A percentile compares a stretch with the other conserved stretches of the same genome.
phyloP scores from a whole-genome alignment of 177 flowering plant species.

The Vitis hybrid region DNA sequence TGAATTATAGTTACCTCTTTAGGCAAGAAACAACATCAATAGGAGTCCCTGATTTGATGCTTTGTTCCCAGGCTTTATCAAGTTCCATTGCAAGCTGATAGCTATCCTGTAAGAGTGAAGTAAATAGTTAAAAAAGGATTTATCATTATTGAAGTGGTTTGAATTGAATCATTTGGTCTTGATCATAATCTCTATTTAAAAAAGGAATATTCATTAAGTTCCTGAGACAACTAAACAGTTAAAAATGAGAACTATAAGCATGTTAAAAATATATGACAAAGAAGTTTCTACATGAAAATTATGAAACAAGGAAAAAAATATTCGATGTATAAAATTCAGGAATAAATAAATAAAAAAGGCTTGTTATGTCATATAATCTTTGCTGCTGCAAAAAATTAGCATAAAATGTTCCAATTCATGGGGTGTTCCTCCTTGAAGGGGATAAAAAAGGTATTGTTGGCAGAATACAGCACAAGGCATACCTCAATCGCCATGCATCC shows the following conservation, averaged over 20 bases:
- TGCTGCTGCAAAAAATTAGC: neutral
- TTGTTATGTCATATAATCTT: neutral
- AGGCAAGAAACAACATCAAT: conserved; percentile 67
- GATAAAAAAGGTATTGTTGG: neutral
- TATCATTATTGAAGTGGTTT: neutral
- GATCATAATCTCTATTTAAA: neutral
- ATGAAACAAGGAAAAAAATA: too few species aligned
- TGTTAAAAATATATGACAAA: neutral
- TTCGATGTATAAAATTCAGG: too few species aligned
- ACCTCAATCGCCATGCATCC: conserved; percentile 99
- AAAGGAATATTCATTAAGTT: neutral
- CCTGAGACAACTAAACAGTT: neutral
- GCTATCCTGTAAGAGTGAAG: conserved; percentile 57
- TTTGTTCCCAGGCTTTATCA: conserved; percentile 64
- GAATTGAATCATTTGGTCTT: too few species aligned
- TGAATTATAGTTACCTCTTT: conserved; percentile 41
- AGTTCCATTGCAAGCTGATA: conserved; percentile 89
- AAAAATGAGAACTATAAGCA: neutral
- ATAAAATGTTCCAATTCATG: too few species aligned
- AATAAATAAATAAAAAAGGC: neutral
- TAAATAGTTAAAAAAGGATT: neutral
- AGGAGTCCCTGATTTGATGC: conserved; percentile 47
- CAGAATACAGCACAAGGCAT: conserved; percentile 3
- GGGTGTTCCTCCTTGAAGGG: neutral
- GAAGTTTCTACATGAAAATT: neutral